These are phyloP conservation scores for Diaporthe destruens DNA, from an alignment of 2,329 filamentous ascomycete species.

Conservation along the genomic window DNA sequence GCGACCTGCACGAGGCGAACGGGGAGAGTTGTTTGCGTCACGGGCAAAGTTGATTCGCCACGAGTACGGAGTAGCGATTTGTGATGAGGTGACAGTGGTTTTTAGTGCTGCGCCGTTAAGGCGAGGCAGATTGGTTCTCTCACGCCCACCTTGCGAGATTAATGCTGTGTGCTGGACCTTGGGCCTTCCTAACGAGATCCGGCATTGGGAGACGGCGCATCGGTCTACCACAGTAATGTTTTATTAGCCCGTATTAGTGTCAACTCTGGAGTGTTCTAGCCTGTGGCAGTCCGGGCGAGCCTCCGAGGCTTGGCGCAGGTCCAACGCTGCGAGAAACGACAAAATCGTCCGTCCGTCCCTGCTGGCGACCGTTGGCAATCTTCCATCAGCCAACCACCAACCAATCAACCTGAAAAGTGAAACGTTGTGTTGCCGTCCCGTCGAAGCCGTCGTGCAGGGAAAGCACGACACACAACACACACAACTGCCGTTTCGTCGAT, in stretches of 20 bases:
- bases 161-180: no score
- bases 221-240: not conserved
- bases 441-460: not conserved
- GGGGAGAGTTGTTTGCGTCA: not conserved
- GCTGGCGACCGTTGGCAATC: no score
- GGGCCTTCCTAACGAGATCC: not conserved
- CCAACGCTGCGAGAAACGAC: no score
- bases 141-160: no score
- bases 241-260: conserved; percentile 16
- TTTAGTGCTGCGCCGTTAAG: not conserved
- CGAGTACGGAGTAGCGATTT: not conserved
- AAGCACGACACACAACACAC: no score
- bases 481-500: not conserved
- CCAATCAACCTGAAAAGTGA: not conserved
- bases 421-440: not conserved
- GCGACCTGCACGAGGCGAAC: not conserved
- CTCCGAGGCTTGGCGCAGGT: conserved; percentile 13
- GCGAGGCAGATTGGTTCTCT: no score
- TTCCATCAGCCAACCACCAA: no score
- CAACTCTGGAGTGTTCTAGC: not conserved
- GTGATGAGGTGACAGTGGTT: not conserved
- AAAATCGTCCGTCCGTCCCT: not conserved
- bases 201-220: not conserved
- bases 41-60: not conserved
- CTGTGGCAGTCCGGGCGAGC: not conserved